A percentile compares a stretch with the other conserved stretches of the same genome.
Conservation (phyloP, 1,139 yeast genomes). For the Ashbya aceris region DNA sequence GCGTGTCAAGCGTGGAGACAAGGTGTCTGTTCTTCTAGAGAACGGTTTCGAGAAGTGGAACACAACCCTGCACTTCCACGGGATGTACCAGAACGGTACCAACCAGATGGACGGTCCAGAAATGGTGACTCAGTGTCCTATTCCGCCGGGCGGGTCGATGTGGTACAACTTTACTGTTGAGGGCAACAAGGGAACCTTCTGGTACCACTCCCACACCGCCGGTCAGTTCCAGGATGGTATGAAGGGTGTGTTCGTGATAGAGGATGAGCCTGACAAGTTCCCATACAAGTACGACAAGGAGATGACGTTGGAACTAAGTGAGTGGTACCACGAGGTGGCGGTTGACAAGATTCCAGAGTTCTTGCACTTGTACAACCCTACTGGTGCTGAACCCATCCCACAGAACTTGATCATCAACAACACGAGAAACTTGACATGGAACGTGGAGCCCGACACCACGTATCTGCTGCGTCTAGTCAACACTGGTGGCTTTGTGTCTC, state of each 20-base stretch:
- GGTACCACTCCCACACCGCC: slow-evolving; percentile 90
- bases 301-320: slow-evolving; percentile 54
- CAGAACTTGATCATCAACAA: slow-evolving; percentile 70
- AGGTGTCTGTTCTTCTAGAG: slow-evolving; percentile 55
- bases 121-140: slow-evolving; percentile 79
- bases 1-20: slow-evolving; percentile 64
- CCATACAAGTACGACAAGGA: slow-evolving; percentile 67
- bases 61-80: slow-evolving; percentile 86
- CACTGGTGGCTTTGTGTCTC: slow-evolving; percentile 81
- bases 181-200: slow-evolving; percentile 77
- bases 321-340: slow-evolving; percentile 73
- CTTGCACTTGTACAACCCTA: slow-evolving; percentile 70
- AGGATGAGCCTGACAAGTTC: slow-evolving; percentile 33
- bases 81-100: slow-evolving; percentile 70
- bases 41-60: slow-evolving; percentile 60
- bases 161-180: slow-evolving; percentile 72
- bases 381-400: slow-evolving; percentile 96
- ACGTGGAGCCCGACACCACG: slow-evolving; percentile 69
- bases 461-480: slow-evolving; percentile 71
- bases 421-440: slow-evolving; percentile 59
- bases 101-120: slow-evolving; percentile 84
- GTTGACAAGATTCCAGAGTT: slow-evolving; percentile 46
- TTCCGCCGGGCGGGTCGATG: slow-evolving; percentile 62
- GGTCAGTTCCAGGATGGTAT: slow-evolving; percentile 90
- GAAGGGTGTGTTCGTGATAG: slow-evolving; percentile 69